Evolutionary conservation across 768 basidiomycete genomes (phyloP), one percentile per base, ranked within the genome.

Genomic region (Serendipita vermifera): DNA sequence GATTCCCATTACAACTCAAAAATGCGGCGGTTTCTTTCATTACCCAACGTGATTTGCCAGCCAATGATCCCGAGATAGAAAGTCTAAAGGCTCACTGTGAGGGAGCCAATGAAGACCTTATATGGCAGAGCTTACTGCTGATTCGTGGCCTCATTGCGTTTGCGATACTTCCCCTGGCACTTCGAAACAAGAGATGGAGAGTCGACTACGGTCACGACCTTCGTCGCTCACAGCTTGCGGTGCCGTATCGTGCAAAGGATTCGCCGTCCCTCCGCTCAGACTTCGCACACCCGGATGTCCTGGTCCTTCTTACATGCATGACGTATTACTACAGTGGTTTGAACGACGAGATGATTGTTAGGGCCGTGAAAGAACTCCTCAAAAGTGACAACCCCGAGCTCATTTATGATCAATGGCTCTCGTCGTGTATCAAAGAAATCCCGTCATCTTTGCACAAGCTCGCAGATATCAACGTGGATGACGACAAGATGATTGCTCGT

Each of bases 241-340:
- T 78, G 0, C 77, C 77, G 0, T 79, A 75, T 55, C 76, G 59
- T 15, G 46, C 5, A 68, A 68, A 22, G 73, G 76, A 5, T 64
- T 75, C 39, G 59, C 54, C 3, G 0, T 65, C 74, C 15, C 58
- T 64, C 13, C 66, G 70, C 29, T 70, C 77, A 33, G 76, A 78
- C 46, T 78, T 78, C 43, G 75, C 74, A 4, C 77, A 79, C 59
- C 77, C 77, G 0, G 78, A 79, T 20, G 67, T 77, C 3, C 68
- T 70, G 0, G 64, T 78, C 43, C 55, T 65, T 13, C 63, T 78
- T 53, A 78, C 77, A 0, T 77, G 71, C 54, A 62, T 78, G 29
- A 69, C 68, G 0, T 78, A 78, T 55, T 77, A 78, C 51, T 78
- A 78, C 43, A 63, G 63, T 1, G 77, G 78, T 7, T 66, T 79